Conservation (phyloP, 768 basidiomycete species). For the Boletales sp. region DNA sequence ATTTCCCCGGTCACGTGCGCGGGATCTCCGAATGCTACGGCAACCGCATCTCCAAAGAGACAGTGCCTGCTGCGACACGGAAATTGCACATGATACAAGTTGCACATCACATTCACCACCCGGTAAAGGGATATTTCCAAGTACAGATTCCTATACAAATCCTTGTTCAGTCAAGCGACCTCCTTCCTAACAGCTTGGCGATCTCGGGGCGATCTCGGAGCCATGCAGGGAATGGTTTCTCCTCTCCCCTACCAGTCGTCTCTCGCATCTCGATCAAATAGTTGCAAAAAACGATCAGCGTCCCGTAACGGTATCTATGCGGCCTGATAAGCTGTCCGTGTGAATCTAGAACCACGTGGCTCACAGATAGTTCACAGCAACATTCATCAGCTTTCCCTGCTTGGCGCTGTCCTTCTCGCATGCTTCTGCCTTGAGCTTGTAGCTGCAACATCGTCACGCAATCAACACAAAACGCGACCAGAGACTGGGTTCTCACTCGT, state of each 20-base stretch:
- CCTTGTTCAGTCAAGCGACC: conserved; percentile 59
- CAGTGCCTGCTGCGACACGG: too few species aligned
- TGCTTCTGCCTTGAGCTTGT: conserved; percentile 87
- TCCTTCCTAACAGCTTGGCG: conserved; percentile 61
- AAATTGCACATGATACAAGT: too few species aligned
- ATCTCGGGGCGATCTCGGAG: conserved; percentile 83
- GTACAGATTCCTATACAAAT: too few species aligned
- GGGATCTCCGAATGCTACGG: neutral
- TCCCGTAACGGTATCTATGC: conserved; percentile 78
- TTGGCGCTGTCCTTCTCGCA: conserved; percentile 77
- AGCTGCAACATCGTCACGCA: conserved; percentile 44
- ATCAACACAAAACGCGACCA: conserved; percentile 1
- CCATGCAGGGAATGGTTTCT: conserved; percentile 75
- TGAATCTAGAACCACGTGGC: conserved; percentile 20
- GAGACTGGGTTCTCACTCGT: conserved; percentile 59
- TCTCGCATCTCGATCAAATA: conserved; percentile 75
- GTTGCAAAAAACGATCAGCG: conserved; percentile 91
- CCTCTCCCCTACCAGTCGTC: conserved; percentile 34
- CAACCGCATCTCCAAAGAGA: neutral
- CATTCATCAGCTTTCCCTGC: conserved; percentile 64
- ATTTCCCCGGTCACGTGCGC: conserved; percentile 20
- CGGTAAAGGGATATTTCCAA: too few species aligned
- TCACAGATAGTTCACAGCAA: conserved; percentile 88
- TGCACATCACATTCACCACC: too few species aligned
- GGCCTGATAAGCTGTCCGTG: conserved; percentile 4